Evolutionary conservation across 352 stramenopile genomes (phyloP).

Genomic region (Phytophthora citrophthora): DNA sequence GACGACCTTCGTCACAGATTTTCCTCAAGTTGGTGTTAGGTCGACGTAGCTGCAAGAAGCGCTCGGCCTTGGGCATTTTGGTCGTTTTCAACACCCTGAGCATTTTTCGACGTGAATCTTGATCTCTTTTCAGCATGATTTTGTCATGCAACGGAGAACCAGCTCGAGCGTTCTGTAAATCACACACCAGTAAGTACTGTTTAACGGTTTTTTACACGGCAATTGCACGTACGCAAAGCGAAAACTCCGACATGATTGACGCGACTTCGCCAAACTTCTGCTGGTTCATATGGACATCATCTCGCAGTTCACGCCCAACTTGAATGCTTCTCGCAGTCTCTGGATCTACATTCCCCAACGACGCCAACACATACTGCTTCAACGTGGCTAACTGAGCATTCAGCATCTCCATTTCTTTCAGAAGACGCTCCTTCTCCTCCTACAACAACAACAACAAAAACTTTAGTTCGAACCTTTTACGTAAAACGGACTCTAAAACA

Average conservation of each 20-base stretch:
- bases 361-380: conserved; percentile 30
- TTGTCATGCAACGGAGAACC: conserved; percentile 27
- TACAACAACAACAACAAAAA: not conserved
- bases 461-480: no score
- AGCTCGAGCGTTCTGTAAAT: conserved; percentile 19
- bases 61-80: conserved; percentile 31
- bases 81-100: conserved; percentile 29
- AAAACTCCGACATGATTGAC: conserved; percentile 42
- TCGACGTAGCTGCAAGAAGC: conserved; percentile 32
- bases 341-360: conserved; percentile 16
- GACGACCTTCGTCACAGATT: conserved; percentile 35
- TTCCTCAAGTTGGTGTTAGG: conserved; percentile 27
- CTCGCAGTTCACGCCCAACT: conserved; percentile 24
- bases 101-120: conserved; percentile 11
- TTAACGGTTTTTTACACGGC: not conserved
- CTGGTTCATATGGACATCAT: conserved; percentile 37
- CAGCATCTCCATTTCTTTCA: conserved; percentile 32
- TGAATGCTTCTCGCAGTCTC: conserved; percentile 15
- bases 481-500: no score
- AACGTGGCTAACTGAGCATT: conserved; percentile 33
- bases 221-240: conserved; percentile 14
- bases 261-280: conserved; percentile 34
- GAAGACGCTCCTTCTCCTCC: conserved; percentile 43
- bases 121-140: conserved; percentile 19
- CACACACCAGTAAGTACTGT: not conserved